Base-by-base conservation (phyloP, 441 rosid genomes). In the Corymbia calophylla region DNA sequence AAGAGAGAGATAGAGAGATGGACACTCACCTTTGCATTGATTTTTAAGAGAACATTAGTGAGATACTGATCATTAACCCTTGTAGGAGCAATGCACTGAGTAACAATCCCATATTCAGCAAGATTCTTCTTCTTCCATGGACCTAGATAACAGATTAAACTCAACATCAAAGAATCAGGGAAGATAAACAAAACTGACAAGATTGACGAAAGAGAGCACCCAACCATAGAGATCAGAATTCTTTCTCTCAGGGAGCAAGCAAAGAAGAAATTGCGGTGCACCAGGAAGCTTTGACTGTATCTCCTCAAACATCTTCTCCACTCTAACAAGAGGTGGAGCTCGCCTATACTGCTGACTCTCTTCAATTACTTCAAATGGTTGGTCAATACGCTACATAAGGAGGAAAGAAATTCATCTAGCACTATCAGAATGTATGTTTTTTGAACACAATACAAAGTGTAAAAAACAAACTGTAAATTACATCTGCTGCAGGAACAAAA, bases 121-220 rank as follows among this genome's bases (percentile, higher is more conserved):
- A 97, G 95, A 91, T 92, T 93, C 77, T 97, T 97, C 60, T 93
- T 91, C 86, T 96, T 96, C 98, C 98, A 97, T 3, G 98, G 99
- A 56, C 98, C 99, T 96, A 66, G n/a, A 51, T 12, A 60, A 12
- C 62, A 58, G 44, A 35, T 86, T 64, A 51, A 21, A 56, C 14
- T 31, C n/a, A 32, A 70, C 15, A 53, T 66, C 29, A 47, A 15
- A 60, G 39, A 31, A 70, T 87, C 47, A 73, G 54, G 32, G 54
- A 12, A 87, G 49, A 86, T n/a, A 68, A 4, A 31, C 55, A 64
- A 49, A 87, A 89, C 51, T 68, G 21, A 44, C 56, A 12, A 27
- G 87, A 56, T 86, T 53, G 84, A 68, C 29, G 31, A 29, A 87
- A n/a, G 19, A 87, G 58, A 89, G 15, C 18, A 90, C 66, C 87